phyloP scores from a whole-genome alignment of 1,284 basidiomycete genomes.

The Ganoderma resinaceum region DNA sequence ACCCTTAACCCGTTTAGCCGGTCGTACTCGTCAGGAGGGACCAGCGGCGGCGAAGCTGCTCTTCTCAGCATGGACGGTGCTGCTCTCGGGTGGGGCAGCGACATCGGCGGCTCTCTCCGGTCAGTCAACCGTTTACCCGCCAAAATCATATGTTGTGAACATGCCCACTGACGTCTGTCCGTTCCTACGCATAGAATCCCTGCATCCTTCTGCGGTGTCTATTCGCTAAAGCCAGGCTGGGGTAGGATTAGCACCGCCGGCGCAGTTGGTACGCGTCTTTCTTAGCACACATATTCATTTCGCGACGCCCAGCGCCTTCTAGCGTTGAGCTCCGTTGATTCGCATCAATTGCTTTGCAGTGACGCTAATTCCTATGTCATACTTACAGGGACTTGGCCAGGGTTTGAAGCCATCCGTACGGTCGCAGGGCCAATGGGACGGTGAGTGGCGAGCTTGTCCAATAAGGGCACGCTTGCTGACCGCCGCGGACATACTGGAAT shows the following conservation, averaged over 20 bases:
- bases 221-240: slow-evolving; percentile 76
- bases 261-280: slow-evolving; percentile 47
- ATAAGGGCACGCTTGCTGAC: slow-evolving; percentile 7
- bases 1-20: slow-evolving; percentile 76
- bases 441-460: slow-evolving; percentile 40
- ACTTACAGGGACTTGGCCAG: slow-evolving; percentile 60
- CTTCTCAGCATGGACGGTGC: slow-evolving; percentile 79
- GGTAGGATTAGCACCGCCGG: slow-evolving; percentile 61
- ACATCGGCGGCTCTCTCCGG: slow-evolving; percentile 74
- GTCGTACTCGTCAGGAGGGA: slow-evolving; percentile 76
- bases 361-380: not conserved
- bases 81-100: slow-evolving; percentile 80
- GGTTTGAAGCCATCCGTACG: slow-evolving; percentile 70
- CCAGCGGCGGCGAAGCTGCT: slow-evolving; percentile 82
- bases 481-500: slow-evolving; percentile 14
- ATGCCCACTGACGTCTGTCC: slow-evolving; percentile 29
- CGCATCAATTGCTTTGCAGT: not conserved
- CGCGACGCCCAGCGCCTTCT: not conserved
- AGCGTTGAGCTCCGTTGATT: not conserved
- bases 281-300: not conserved
- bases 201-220: slow-evolving; percentile 81
- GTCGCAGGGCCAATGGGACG: slow-evolving; percentile 81
- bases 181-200: slow-evolving; percentile 68
- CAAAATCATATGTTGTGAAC: not conserved
- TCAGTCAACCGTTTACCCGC: slow-evolving; percentile 8